A percentile compares a stretch with the other conserved stretches of the same genome.
Evolutionary conservation across 169 alveolate genomes (phyloP).

Genomic region (Cryptosporidium felis): DNA sequence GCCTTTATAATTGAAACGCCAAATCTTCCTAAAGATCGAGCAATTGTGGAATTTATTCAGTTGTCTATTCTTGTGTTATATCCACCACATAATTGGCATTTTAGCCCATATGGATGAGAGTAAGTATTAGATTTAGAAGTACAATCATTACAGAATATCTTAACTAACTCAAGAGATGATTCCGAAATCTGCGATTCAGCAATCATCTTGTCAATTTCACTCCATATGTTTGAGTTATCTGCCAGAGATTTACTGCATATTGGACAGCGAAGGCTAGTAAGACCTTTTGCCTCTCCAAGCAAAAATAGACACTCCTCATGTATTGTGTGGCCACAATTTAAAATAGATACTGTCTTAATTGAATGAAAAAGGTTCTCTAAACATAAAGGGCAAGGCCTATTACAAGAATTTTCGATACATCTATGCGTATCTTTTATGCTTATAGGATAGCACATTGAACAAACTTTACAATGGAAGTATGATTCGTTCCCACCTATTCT

Average conservation of each 20-base stretch:
- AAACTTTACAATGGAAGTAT: slow-evolving; percentile 81
- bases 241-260: slow-evolving; percentile 21
- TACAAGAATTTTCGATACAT: slow-evolving; percentile 76
- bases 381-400: slow-evolving; percentile 75
- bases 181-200: slow-evolving; percentile 68
- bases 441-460: slow-evolving; percentile 76
- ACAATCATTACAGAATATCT: slow-evolving; percentile 71
- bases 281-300: slow-evolving; percentile 32
- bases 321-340: slow-evolving; percentile 77
- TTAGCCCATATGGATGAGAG: slow-evolving; percentile 66
- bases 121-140: slow-evolving; percentile 27
- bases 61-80: slow-evolving; percentile 67
- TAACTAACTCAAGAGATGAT: slow-evolving; percentile 27
- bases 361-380: slow-evolving; percentile 74
- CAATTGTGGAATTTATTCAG: not conserved
- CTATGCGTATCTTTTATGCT: slow-evolving; percentile 72
- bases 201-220: slow-evolving; percentile 71
- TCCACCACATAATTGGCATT: slow-evolving; percentile 69
- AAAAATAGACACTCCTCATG: slow-evolving; percentile 60
- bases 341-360: slow-evolving; percentile 71
- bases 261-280: slow-evolving; percentile 42
- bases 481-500: slow-evolving; percentile 80
- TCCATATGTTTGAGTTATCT: slow-evolving; percentile 67
- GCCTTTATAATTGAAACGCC: not conserved
- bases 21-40: not conserved